Base-by-base conservation (phyloP, 2,329 filamentous ascomycete genomes). In the Amphichorda felina region DNA sequence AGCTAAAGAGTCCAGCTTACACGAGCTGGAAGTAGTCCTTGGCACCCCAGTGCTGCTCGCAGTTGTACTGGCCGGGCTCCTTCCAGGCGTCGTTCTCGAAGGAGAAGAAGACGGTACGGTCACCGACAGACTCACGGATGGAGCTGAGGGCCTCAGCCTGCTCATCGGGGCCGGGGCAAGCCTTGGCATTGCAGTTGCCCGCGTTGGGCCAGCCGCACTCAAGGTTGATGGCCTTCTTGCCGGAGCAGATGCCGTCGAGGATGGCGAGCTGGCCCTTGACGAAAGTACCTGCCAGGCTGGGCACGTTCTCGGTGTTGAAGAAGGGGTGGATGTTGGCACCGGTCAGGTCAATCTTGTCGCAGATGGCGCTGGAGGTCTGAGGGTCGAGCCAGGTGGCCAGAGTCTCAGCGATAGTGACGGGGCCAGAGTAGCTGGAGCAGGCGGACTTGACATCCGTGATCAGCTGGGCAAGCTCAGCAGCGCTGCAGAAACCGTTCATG, bases 291-390 rank as follows among this genome's bases (percentile, higher is more conserved):
- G 88, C 87, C 34, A 71, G 51, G 4, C 60, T 50, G 41, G 87
- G 72, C 17, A 61, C 53, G 44, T 79, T 70, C 39, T 71, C 64
- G 31, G 75, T 55, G 69, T 93, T 93, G 81, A 95, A 96, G 81
- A 82, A 95, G 47, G 88, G 79, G 67, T 96, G 88, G 51, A 93
- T 77, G 72, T 95, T 94, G 60, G 76, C 78, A 59, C 80, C 83
- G 26, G 85, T 72, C 41, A 93, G 66, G 54, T 94, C 87, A 40
- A 95, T 69, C 49, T 69, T 72, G 25, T 51, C 49, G 72, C 89
- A 95, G 42, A 95, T 70, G 33, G 59, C 60, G 22, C 54, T 49
- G 38, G 68, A 43, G 40, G 70, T 71, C 43, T 79, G 68, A 35
- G 64, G 46, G 55, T 78, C 64, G 61, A 85, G 64, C 75, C 86